Percentiles rank a stretch among this genome's conserved stretches.
Evolutionary conservation across 2,329 filamentous ascomycete genomes (phyloP).

Genomic region (Dissoconium aciculare): DNA sequence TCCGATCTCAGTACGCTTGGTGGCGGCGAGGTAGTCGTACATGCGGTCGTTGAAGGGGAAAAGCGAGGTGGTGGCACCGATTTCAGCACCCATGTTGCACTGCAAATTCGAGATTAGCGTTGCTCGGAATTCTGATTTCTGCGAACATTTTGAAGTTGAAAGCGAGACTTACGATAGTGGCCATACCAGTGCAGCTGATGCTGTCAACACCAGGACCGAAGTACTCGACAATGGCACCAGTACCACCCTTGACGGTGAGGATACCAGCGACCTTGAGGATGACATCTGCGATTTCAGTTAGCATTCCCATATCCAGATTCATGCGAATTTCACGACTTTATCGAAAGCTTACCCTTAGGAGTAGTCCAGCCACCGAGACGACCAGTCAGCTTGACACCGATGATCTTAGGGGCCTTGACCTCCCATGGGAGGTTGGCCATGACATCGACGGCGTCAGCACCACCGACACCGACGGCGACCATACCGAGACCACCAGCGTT

Average conservation of each 20-base stretch:
- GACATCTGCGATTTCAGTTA: conserved; percentile 49
- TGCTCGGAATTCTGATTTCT: not conserved
- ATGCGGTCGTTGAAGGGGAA: conserved; percentile 98
- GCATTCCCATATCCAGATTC: too few species aligned
- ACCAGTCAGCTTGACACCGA: conserved; percentile 91
- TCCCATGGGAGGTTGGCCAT: conserved; percentile 98
- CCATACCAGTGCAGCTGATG: conserved; percentile 75
- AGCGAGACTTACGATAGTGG: conserved; percentile 49
- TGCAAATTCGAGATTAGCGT: conserved; percentile 1
- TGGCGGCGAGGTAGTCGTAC: conserved; percentile 88
- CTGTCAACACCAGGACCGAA: conserved; percentile 54
- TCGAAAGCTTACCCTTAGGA: conserved; percentile 67
- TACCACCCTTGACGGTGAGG: conserved; percentile 94
- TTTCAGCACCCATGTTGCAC: conserved; percentile 40
- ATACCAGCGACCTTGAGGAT: conserved; percentile 96
- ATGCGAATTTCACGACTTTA: too few species aligned
- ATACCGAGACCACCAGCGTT: conserved; percentile 95
- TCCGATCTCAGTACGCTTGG: conserved; percentile 79
- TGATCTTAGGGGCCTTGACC: conserved; percentile 91
- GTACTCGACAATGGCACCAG: conserved; percentile 44
- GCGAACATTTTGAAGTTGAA: conserved; percentile 1
- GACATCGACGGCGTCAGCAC: conserved; percentile 95
- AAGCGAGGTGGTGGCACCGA: conserved; percentile 76
- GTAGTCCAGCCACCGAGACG: conserved; percentile 78
- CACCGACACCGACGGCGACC: conserved; percentile 85